A percentile compares a stretch with the other conserved stretches of the same genome.
Conservation (phyloP, 345 rosid species). For the Eutrema heterophyllum region DNA sequence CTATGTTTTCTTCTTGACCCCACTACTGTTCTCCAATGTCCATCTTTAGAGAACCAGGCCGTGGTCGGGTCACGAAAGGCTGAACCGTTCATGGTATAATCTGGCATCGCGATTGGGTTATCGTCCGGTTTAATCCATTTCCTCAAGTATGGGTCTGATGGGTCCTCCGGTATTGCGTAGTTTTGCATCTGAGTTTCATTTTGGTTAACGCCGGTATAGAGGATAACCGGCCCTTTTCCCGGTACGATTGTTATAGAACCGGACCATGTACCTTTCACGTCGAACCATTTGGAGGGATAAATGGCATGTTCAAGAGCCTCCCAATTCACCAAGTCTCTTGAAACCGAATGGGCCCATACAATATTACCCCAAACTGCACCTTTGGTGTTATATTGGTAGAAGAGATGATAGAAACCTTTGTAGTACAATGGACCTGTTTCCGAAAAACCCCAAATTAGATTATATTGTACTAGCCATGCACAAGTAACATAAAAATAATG, state of each 20-base stretch:
- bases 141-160: slow-evolving; percentile 69
- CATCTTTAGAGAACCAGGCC: slow-evolving; percentile 54
- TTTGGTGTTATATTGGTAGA: slow-evolving; percentile 87
- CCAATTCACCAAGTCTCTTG: slow-evolving; percentile 83
- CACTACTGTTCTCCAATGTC: slow-evolving; percentile 57
- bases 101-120: slow-evolving; percentile 60
- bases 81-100: slow-evolving; percentile 44
- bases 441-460: not conserved
- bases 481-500: not conserved
- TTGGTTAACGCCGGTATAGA: slow-evolving; percentile 68
- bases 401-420: slow-evolving; percentile 77
- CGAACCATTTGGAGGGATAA: slow-evolving; percentile 61
- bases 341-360: slow-evolving; percentile 94
- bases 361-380: slow-evolving; percentile 97
- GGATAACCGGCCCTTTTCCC: slow-evolving; percentile 49
- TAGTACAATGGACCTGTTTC: slow-evolving; percentile 63
- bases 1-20: slow-evolving; percentile 48
- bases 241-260: slow-evolving; percentile 83
- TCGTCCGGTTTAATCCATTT: slow-evolving; percentile 74
- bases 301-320: slow-evolving; percentile 62
- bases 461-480: not conserved
- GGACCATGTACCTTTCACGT: slow-evolving; percentile 80
- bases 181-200: slow-evolving; percentile 52
- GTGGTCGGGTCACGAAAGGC: slow-evolving; percentile 95
- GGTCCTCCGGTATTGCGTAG: slow-evolving; percentile 65